These are phyloP conservation scores for Trichoderma pleuroti DNA, from an alignment of 2,329 filamentous ascomycete genomes.

Conservation along the genomic window DNA sequence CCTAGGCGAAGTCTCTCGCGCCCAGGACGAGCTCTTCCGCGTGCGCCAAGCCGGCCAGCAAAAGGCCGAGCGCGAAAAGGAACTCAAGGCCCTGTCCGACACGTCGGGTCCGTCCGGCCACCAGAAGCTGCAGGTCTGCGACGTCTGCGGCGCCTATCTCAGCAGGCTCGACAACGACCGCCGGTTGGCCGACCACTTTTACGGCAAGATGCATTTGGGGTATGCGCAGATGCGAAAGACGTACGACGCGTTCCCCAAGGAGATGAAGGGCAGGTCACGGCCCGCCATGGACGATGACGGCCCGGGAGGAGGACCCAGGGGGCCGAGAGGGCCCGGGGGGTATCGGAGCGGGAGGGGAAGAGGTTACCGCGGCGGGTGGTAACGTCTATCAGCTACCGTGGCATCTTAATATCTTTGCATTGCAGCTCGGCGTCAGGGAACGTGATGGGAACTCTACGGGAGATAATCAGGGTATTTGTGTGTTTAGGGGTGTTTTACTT, in stretches of 20 bases:
- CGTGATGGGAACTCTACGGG: background rate
- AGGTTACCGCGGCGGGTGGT: conserved; percentile 51
- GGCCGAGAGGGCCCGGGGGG: conserved; percentile 53
- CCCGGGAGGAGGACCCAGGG: conserved; percentile 44
- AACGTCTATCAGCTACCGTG: conserved; percentile 3
- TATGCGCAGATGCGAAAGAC: conserved; percentile 98
- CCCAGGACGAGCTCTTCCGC: conserved; percentile 84
- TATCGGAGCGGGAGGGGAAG: conserved; percentile 51
- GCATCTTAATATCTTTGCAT: conserved; percentile 18
- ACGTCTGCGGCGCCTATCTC: conserved; percentile 95
- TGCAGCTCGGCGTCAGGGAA: conserved; percentile 20
- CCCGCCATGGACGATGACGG: conserved; percentile 53
- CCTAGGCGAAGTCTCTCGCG: conserved; percentile 72
- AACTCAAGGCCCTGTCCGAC: conserved; percentile 86
- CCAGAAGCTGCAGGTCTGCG: conserved; percentile 97
- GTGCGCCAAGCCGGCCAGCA: conserved; percentile 74
- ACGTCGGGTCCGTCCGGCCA: conserved; percentile 90
- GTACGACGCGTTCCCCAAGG: conserved; percentile 79
- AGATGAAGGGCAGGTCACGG: conserved; percentile 70
- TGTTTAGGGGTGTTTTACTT: background rate
- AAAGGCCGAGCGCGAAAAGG: conserved; percentile 79
- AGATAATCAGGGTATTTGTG: background rate
- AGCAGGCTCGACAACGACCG: conserved; percentile 91
- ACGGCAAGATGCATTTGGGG: conserved; percentile 98
- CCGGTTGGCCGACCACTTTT: conserved; percentile 92